Percentiles rank a stretch among this genome's conserved stretches.
phyloP scores from a whole-genome alignment of 257 asterid genomes.

The Rhazya stricta region DNA sequence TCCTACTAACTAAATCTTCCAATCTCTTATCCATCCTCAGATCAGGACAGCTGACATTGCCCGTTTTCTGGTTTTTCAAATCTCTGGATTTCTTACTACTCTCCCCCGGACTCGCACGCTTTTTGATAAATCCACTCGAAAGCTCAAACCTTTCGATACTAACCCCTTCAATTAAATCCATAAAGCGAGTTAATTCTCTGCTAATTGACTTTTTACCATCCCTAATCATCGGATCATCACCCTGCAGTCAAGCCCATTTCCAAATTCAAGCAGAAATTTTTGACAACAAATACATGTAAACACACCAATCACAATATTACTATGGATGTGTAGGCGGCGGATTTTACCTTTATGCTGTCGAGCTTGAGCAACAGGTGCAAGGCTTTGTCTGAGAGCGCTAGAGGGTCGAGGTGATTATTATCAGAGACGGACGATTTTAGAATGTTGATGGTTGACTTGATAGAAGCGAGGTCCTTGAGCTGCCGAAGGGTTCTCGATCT shows the following conservation, averaged over 20 bases:
- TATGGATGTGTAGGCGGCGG: neutral
- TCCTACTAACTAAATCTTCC: slow-evolving; percentile 41
- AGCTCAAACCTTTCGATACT: slow-evolving; percentile 27
- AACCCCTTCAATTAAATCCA: slow-evolving; percentile 50
- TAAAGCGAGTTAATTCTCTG: slow-evolving; percentile 45
- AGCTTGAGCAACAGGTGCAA: slow-evolving; percentile 52
- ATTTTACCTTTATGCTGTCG: slow-evolving; percentile 55
- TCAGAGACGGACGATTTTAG: slow-evolving; percentile 52
- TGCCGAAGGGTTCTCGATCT: slow-evolving; percentile 84
- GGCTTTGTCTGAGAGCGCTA: slow-evolving; percentile 37
- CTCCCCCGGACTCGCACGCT: slow-evolving; percentile 29
- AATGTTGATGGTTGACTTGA: slow-evolving; percentile 44
- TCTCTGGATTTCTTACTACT: slow-evolving; percentile 30
- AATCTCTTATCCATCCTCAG: slow-evolving; percentile 29
- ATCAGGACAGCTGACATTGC: slow-evolving; percentile 18
- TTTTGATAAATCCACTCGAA: slow-evolving; percentile 29
- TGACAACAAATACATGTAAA: neutral
- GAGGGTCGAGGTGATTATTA: slow-evolving; percentile 35
- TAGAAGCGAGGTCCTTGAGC: slow-evolving; percentile 66
- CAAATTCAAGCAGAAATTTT: neutral
- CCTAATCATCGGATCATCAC: slow-evolving; percentile 76
- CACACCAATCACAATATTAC: too few species aligned
- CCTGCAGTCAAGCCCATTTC: slow-evolving; percentile 38
- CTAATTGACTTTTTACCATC: slow-evolving; percentile 58
- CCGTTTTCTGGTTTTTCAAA: slow-evolving; percentile 18